Evolutionary conservation across 805 yeast species (phyloP), one percentile per base, ranked within the genome.

Genomic region (Candida tammaniensis): DNA sequence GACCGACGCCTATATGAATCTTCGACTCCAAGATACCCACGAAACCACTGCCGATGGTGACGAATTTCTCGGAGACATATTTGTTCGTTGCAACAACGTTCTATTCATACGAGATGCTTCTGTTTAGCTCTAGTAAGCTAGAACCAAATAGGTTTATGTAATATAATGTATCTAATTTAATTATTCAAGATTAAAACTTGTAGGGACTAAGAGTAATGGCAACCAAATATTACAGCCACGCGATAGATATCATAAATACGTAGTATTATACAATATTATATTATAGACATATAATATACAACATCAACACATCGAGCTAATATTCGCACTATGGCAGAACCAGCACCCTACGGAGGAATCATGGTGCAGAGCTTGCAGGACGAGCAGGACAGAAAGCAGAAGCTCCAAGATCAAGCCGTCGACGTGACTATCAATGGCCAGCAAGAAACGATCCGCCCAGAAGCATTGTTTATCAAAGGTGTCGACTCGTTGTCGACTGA

Each of bases 1-100:
- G 1, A 82, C 86, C 16, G 98, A 93, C 55, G 85, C 86, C 49
- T 93, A 93, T 61, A 91, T 93, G 91, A 93, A 93, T 49, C 44
- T 93, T 21, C 88, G 85, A 52, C 59, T 89, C 25, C 81, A 75
- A 22, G 74, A 80, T 22, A 69, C 77, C 2, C 40, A 45, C 18
- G 81, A 75, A 50, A 59, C 68, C 22, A 62, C 73, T 2, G 64
- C 67, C 39, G 71, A 74, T 31, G 72, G 74, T 31, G 76, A 80
- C 5, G 66, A 56, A 33, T 37, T 42, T 16, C 70, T 84, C 7
- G 88, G 86, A 15, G 96, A 89, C 47, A 66, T 91, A 15, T 83
- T 91, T 52, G 81, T 89, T 38, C 70, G 98, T 53, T 89, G 98
- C 57, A 89, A 89, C 54, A 89, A 91, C 47, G 96, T 89, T 1